Evolutionary conservation across 768 basidiomycete genomes (phyloP).

Genomic region (Phaeolepiota aurea): DNA sequence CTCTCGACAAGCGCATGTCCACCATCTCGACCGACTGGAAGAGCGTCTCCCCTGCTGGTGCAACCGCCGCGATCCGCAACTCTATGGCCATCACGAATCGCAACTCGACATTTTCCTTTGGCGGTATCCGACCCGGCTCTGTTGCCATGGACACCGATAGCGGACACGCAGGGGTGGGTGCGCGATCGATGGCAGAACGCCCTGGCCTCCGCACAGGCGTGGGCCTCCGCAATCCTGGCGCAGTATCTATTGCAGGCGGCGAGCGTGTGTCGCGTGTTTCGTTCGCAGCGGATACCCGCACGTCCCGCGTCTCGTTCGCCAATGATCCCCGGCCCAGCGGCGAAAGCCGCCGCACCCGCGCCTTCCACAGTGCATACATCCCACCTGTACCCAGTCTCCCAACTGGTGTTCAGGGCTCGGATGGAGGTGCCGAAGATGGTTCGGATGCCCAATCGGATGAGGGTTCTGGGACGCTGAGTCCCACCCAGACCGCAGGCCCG

Average conservation of each 20-base stretch:
- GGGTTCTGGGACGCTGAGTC: conserved; percentile 18
- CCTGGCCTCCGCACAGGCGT: conserved; percentile 35
- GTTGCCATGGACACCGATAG: conserved; percentile 29
- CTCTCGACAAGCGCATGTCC: conserved; percentile 76
- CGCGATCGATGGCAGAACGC: conserved; percentile 31
- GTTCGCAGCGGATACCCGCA: conserved; percentile 51
- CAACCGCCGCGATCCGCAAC: conserved; percentile 63
- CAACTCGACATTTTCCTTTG: conserved; percentile 47
- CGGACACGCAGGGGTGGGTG: conserved; percentile 29
- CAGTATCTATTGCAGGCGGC: conserved; percentile 15
- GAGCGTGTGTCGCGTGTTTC: conserved; percentile 53
- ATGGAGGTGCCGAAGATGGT: conserved; percentile 8
- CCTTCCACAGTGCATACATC: conserved; percentile 29
- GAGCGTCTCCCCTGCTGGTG: conserved; percentile 60
- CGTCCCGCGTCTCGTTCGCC: conserved; percentile 29
- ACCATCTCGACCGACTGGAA: conserved; percentile 77
- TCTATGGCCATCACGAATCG: conserved; percentile 47
- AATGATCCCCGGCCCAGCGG: conserved; percentile 30
- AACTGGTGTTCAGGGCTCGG: conserved; percentile 8
- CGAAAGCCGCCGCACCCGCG: conserved; percentile 29
- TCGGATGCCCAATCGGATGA: conserved; percentile 7
- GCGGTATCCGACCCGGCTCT: conserved; percentile 37
- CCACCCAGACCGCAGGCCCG: conserved; percentile 30
- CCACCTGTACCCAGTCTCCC: conserved; percentile 35
- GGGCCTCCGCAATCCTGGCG: conserved; percentile 42